Conservation (phyloP, 2,329 filamentous ascomycete species). For the Cordyceps pruinosa region DNA sequence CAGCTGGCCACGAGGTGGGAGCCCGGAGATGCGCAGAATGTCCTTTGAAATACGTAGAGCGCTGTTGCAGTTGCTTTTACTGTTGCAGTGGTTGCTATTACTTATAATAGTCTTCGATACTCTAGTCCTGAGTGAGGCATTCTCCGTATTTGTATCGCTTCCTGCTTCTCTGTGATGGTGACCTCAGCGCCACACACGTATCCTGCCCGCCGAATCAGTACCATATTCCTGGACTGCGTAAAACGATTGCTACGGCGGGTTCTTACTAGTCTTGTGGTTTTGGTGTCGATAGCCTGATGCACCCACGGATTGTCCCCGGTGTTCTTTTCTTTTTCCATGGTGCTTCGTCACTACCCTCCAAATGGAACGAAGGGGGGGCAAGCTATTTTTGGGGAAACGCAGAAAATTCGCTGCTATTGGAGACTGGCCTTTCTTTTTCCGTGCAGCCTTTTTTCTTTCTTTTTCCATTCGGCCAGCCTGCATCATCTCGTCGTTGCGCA, state of each 20-base stretch:
- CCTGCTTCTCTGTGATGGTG: background rate
- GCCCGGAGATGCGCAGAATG: no score
- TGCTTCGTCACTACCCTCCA: background rate
- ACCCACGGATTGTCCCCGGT: background rate
- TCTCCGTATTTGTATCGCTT: no score
- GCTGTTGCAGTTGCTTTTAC: no score
- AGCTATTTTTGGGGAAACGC: background rate
- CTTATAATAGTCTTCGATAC: no score
- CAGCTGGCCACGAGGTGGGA: no score
- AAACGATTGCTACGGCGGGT: no score
- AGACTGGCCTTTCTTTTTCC: background rate
- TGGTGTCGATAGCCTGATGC: background rate
- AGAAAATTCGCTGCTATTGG: background rate
- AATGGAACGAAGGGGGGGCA: background rate
- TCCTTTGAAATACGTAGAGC: background rate
- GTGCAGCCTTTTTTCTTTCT: background rate
- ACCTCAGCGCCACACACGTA: background rate
- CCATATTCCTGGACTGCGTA: no score
- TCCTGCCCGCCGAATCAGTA: background rate
- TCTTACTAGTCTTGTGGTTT: background rate
- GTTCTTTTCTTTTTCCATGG: background rate
- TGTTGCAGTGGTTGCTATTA: no score
- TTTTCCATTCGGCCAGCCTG: background rate
- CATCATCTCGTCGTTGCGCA: background rate
- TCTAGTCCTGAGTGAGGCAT: no score